Conservation (phyloP, 2,329 filamentous ascomycete genomes). For the Claviceps sorghi region DNA sequence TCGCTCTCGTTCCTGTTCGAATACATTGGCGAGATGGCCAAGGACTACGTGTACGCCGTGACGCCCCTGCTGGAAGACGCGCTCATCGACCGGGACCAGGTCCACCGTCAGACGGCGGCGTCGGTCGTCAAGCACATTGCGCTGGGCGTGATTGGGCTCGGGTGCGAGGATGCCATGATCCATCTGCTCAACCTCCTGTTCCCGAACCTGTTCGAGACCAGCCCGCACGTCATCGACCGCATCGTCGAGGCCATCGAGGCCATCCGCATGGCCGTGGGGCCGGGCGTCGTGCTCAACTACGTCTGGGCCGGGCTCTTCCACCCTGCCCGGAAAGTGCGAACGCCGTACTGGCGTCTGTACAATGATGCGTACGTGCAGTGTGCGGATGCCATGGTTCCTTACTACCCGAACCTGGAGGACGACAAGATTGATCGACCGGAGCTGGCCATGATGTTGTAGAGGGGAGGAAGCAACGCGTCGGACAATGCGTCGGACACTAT, state of each 20-base stretch:
- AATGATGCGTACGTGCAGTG: constrained; percentile 93
- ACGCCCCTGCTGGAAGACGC: constrained; percentile 92
- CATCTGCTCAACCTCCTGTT: constrained; percentile 92
- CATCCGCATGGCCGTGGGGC: constrained; percentile 82
- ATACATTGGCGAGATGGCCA: constrained; percentile 99
- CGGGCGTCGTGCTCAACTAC: constrained; percentile 91
- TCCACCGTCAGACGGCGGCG: constrained; percentile 91
- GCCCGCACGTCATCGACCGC: constrained; percentile 93
- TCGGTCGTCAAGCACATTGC: constrained; percentile 97
- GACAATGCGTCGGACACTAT: too few relatives aligned
- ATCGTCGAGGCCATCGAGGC: constrained; percentile 97
- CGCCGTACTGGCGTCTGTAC: constrained; percentile 91
- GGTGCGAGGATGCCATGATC: constrained; percentile 96
- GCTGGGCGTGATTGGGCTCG: constrained; percentile 89
- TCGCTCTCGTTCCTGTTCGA: constrained; percentile 95
- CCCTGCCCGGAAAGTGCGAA: constrained; percentile 83
- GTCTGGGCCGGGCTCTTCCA: constrained; percentile 97
- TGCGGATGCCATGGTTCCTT: constrained; percentile 90
- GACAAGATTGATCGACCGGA: constrained; percentile 67
- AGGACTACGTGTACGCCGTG: constrained; percentile 97
- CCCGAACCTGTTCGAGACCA: constrained; percentile 95
- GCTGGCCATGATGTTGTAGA: constrained; percentile 66
- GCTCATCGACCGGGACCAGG: constrained; percentile 93
- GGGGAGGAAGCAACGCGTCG: too few relatives aligned
- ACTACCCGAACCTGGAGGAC: constrained; percentile 78